Percentiles rank a stretch among this genome's conserved stretches.
Conservation (phyloP, 805 yeast genomes). For the Cyberlindnera suaveolens region DNA sequence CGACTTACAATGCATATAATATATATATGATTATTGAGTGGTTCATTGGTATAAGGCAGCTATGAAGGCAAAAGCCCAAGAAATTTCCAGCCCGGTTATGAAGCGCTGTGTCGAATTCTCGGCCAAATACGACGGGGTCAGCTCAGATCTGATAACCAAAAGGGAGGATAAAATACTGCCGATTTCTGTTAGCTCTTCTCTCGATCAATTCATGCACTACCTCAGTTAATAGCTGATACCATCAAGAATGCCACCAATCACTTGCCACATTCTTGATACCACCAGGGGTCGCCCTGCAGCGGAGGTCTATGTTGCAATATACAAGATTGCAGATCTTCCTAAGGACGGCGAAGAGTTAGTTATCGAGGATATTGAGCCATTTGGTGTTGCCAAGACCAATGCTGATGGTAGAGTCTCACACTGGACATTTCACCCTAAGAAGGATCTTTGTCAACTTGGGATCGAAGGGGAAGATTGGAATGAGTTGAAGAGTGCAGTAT, state of each 20-base stretch:
- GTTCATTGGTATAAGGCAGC: no score
- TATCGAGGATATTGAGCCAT: slow-evolving; percentile 33
- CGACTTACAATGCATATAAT: no score
- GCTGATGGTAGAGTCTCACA: slow-evolving; percentile 70
- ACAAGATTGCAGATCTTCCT: slow-evolving; percentile 22
- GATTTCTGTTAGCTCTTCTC: no score
- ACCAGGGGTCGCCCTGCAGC: slow-evolving; percentile 77
- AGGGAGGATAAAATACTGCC: no score
- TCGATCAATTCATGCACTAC: no score
- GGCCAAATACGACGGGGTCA: no score
- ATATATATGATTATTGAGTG: no score
- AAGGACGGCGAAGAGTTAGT: slow-evolving; percentile 23
- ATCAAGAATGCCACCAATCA: slow-evolving; percentile 46
- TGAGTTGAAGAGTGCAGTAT: slow-evolving; percentile 51
- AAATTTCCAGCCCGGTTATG: no score
- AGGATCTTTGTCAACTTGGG: slow-evolving; percentile 26
- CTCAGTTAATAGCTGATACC: background rate
- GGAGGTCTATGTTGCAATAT: slow-evolving; percentile 64
- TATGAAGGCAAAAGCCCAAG: no score
- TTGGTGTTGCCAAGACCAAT: slow-evolving; percentile 70
- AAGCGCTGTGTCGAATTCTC: no score
- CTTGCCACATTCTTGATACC: slow-evolving; percentile 89
- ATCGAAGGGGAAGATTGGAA: slow-evolving; percentile 35
- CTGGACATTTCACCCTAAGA: slow-evolving; percentile 50
- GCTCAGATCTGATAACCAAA: no score